Evolutionary conservation across 805 yeast species (phyloP), one percentile per base, ranked within the genome.

Genomic region (Pichia pseudocactophila): DNA sequence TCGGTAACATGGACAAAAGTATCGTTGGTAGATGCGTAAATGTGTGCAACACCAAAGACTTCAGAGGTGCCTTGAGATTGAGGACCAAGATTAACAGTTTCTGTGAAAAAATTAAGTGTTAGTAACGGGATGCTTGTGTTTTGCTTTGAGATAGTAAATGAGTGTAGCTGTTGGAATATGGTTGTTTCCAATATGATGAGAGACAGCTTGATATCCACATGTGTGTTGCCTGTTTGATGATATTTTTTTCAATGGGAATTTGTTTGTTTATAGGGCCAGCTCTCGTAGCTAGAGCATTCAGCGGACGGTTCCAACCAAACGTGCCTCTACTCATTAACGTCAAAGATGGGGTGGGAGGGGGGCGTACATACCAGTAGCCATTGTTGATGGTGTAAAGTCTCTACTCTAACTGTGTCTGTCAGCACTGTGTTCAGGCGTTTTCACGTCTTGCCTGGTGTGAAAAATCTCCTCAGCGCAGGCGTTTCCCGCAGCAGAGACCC

Each of bases 41-140:
- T 92, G 78, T 97, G 94, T 69, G 98, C 98, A 76, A 92, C 99
- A 82, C 99, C 99, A 71, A 92, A 92, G 69, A 89, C 96, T 77
- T 87, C 96, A 80, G 95, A 86, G 67, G 92, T 88, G 72, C 86
- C 96, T 74, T 89, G 87, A 74, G 87, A 80, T 75, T 83, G 90
- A 67, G 84, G 85, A 66, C 87, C 87, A 69, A 80, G 68, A 57
- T 75, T 71, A 69, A 70, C 76, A 73, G 70, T 70, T 69, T 71
- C 76, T 69, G 54, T 12, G 28, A 28, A 40, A 34, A n/a, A 26
- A 36, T 16, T 17, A 30, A 10, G 11, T 12, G 15, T 28, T 12
- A 12, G 13, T 28, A 28, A 12, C 28, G n/a, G n/a, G n/a, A n/a
- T n/a, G n/a, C n/a, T n/a, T n/a, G n/a, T n/a, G n/a, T n/a, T n/a